Percentiles rank a stretch among this genome's conserved stretches.
These are phyloP conservation scores for Sporothrix humicola DNA, from an alignment of 2,329 filamentous ascomycete species.

Conservation along the genomic window DNA sequence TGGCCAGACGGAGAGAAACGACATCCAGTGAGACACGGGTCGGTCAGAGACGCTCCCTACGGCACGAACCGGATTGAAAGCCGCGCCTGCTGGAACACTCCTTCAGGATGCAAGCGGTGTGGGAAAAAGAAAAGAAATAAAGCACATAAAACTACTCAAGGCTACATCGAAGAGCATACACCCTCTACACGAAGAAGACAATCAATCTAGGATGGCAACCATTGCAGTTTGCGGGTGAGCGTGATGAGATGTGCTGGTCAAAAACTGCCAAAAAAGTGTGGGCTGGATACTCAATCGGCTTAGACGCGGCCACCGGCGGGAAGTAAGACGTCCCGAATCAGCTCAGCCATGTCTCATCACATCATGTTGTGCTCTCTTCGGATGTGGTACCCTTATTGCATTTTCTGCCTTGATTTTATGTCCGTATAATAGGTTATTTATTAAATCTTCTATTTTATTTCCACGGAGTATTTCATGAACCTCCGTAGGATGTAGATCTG, in stretches of 20 bases:
- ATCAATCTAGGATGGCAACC: not conserved
- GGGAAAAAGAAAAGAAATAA: not conserved
- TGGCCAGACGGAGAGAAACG: not conserved
- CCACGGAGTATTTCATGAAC: not conserved
- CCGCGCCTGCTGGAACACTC: not conserved
- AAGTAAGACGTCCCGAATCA: not conserved
- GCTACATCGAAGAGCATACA: no score
- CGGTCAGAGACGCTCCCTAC: not conserved
- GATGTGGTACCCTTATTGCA: not conserved
- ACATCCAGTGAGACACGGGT: not conserved
- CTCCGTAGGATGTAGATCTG: not conserved
- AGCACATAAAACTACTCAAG: not conserved
- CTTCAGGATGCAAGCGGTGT: constrained; percentile 1
- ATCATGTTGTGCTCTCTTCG: constrained; percentile 4
- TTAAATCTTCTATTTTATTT: not conserved
- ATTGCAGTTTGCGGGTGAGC: not conserved
- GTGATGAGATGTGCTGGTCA: constrained; percentile 15
- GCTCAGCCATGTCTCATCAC: constrained; percentile 18
- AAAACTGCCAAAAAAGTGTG: not conserved
- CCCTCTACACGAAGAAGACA: not conserved
- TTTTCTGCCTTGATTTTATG: not conserved
- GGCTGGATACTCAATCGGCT: not conserved
- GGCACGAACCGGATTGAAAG: constrained; percentile 8
- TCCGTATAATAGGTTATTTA: not conserved
- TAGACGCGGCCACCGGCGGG: no score